Percentiles rank a stretch among this genome's conserved stretches.
Evolutionary conservation across 257 asterid species (phyloP).

Genomic region (Solanum ossicruentum): DNA sequence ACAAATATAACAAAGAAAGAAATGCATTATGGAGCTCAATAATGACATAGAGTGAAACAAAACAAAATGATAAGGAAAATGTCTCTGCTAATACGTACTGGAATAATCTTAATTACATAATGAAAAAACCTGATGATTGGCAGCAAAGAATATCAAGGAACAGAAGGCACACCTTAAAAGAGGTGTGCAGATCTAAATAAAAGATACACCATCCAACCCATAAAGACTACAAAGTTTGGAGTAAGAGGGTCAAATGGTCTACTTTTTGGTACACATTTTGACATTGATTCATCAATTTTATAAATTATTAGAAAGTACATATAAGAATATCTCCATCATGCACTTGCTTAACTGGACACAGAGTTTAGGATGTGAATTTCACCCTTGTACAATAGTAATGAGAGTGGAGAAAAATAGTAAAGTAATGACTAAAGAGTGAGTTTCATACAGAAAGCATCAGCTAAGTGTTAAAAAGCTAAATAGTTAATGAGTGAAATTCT

Average conservation of each 20-base stretch:
- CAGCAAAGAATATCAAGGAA: neutral
- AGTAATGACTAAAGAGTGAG: neutral
- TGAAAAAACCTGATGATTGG: neutral
- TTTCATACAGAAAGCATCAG: neutral
- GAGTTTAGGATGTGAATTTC: neutral
- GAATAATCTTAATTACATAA: neutral
- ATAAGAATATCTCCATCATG: neutral
- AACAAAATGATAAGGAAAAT: neutral
- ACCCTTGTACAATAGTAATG: neutral
- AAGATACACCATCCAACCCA: neutral
- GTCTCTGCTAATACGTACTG: neutral
- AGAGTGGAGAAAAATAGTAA: neutral
- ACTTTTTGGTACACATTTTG: neutral
- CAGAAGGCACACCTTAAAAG: neutral
- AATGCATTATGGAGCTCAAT: neutral
- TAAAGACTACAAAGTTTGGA: neutral
- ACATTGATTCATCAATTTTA: neutral
- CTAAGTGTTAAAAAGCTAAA: neutral
- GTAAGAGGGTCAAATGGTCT: neutral
- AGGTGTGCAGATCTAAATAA: neutral
- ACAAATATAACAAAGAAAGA: neutral
- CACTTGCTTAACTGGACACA: neutral
- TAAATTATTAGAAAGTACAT: neutral
- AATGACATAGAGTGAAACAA: neutral
- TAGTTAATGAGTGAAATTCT: neutral